These are phyloP conservation scores for Melanogaster broomeanus DNA, from an alignment of 768 basidiomycete species.

Conservation along the genomic window DNA sequence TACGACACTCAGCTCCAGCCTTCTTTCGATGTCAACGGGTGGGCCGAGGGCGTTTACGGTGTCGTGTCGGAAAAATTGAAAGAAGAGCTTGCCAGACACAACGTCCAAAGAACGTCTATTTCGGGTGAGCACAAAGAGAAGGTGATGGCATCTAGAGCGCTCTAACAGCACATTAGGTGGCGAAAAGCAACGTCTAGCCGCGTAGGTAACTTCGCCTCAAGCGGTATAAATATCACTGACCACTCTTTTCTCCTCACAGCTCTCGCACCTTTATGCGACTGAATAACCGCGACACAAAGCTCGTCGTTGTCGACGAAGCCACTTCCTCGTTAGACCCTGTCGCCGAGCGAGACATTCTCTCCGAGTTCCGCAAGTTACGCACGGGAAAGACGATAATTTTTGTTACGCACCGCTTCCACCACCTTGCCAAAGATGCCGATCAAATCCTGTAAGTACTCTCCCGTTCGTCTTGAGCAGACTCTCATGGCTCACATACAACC, in stretches of 20 bases:
- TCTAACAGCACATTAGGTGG: slow-evolving; percentile 31
- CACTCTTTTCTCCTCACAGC: slow-evolving; percentile 28
- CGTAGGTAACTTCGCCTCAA: slow-evolving; percentile 37
- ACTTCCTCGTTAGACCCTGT: slow-evolving; percentile 58
- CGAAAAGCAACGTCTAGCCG: slow-evolving; percentile 50
- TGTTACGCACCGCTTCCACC: slow-evolving; percentile 57
- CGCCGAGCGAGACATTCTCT: slow-evolving; percentile 50
- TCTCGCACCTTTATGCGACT: slow-evolving; percentile 48
- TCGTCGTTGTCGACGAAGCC: slow-evolving; percentile 60
- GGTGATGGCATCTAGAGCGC: slow-evolving; percentile 6
- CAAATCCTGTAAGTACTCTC: slow-evolving; percentile 46
- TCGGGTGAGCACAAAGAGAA: slow-evolving; percentile 16
- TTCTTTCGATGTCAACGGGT: slow-evolving; percentile 21
- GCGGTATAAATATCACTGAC: neutral
- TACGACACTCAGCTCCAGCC: slow-evolving; percentile 34
- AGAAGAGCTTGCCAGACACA: slow-evolving; percentile 22
- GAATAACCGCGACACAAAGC: slow-evolving; percentile 35
- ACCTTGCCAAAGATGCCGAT: slow-evolving; percentile 51
- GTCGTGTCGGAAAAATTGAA: slow-evolving; percentile 20
- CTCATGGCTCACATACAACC: neutral
- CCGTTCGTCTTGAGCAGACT: neutral
- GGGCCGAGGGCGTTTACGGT: slow-evolving; percentile 18
- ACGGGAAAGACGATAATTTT: slow-evolving; percentile 55
- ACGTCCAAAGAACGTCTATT: slow-evolving; percentile 22
- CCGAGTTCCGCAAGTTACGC: slow-evolving; percentile 37